A percentile compares a stretch with the other conserved stretches of the same genome.
Evolutionary conservation across 495 filamentous ascomycete genomes (phyloP).

Genomic region (Xylaria acuta): DNA sequence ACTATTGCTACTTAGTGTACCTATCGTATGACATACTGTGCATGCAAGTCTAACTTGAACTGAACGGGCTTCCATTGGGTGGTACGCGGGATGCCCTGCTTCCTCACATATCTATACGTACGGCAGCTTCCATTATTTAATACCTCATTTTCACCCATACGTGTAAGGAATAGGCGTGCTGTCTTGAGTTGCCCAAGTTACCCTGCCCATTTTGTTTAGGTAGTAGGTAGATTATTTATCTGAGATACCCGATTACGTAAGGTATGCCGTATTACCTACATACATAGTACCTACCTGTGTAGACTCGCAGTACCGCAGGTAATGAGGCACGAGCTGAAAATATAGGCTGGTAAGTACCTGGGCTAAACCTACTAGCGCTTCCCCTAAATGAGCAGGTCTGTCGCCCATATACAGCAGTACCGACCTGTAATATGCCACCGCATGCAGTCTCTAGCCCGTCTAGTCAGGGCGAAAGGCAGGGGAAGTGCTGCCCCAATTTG

Average conservation of each 20-base stretch:
- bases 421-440: neutral
- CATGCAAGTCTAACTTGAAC: neutral
- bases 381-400: constrained; percentile 1
- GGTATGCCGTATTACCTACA: no score
- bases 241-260: neutral
- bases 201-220: neutral
- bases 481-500: neutral
- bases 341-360: constrained; percentile 5
- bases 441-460: neutral
- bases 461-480: constrained; percentile 7
- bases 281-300: neutral
- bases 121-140: neutral
- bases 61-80: neutral
- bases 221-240: neutral
- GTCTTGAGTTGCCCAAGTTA: neutral
- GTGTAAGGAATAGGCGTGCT: neutral
- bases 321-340: neutral
- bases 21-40: neutral
- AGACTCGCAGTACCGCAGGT: neutral
- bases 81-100: neutral
- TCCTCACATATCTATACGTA: neutral
- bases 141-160: neutral
- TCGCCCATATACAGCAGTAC: neutral
- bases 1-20: neutral
- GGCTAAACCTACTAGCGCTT: neutral